Evolutionary conservation across 495 filamentous ascomycete genomes (phyloP).

Genomic region (Xylaria bambusicola): DNA sequence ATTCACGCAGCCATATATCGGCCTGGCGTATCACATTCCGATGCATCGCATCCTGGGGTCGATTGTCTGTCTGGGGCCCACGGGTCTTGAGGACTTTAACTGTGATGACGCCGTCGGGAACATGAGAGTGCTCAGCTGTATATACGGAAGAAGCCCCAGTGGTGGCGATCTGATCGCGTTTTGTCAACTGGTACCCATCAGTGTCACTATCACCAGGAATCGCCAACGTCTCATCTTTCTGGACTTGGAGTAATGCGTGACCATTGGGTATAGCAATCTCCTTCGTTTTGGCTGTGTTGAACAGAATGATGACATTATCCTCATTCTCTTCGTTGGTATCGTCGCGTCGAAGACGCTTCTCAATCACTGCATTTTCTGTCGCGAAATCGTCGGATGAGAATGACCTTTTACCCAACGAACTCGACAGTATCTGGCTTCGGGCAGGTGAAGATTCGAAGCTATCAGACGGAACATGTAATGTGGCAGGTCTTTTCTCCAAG

Average conservation of each 20-base stretch:
- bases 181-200: conserved; percentile 48
- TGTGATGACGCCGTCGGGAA: conserved; percentile 47
- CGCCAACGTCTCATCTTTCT: conserved; percentile 43
- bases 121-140: conserved; percentile 47
- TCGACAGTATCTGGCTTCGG: conserved; percentile 34
- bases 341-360: conserved; percentile 40
- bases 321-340: conserved; percentile 28
- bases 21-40: conserved; percentile 52
- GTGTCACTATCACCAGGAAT: conserved; percentile 44
- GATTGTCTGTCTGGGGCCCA: conserved; percentile 30
- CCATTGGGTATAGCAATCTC: conserved; percentile 45
- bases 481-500: conserved; percentile 45
- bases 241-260: conserved; percentile 47
- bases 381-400: conserved; percentile 39
- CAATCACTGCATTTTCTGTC: conserved; percentile 30
- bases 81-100: conserved; percentile 54
- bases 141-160: conserved; percentile 50
- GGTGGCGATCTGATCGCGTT: conserved; percentile 46
- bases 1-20: conserved; percentile 52
- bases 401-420: conserved; percentile 45
- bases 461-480: conserved; percentile 27
- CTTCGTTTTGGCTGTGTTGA: conserved; percentile 43
- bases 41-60: conserved; percentile 38
- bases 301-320: conserved; percentile 48
- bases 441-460: conserved; percentile 27